phyloP scores from a whole-genome alignment of 2,329 filamentous ascomycete species.

The Teratosphaeria zuluensis region DNA sequence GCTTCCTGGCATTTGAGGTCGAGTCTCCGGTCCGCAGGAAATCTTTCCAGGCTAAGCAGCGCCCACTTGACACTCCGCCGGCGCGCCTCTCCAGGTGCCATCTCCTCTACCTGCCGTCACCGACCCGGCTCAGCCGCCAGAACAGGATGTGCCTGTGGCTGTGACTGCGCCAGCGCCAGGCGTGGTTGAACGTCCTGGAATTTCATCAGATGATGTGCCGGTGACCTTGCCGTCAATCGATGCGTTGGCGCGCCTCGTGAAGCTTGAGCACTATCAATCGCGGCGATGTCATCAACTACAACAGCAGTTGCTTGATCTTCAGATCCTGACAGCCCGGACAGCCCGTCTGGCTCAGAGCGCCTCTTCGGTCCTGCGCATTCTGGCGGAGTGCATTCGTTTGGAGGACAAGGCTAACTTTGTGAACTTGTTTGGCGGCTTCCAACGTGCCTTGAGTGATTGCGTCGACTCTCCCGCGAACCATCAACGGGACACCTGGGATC shows the following conservation, averaged over 20 bases:
- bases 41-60: background rate
- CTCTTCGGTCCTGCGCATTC: slow-evolving; percentile 62
- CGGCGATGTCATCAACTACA: slow-evolving; percentile 66
- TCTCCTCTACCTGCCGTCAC: background rate
- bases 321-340: slow-evolving; percentile 66
- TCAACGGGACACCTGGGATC: background rate
- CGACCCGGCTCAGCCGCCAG: background rate
- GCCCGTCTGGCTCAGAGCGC: slow-evolving; percentile 65
- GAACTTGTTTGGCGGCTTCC: slow-evolving; percentile 64
- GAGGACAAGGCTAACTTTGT: slow-evolving; percentile 73
- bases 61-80: background rate
- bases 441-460: slow-evolving; percentile 63
- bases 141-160: background rate
- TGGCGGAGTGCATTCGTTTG: slow-evolving; percentile 67
- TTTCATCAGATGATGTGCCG: background rate
- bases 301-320: slow-evolving; percentile 61
- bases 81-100: background rate
- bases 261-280: slow-evolving; percentile 50
- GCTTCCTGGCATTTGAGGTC: slow-evolving; percentile 4
- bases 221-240: background rate
- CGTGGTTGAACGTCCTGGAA: background rate
- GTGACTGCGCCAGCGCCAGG: background rate
- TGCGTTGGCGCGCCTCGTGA: slow-evolving; percentile 2
- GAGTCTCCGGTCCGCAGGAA: background rate
- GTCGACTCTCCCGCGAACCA: background rate